These are phyloP conservation scores for Populus nigra DNA, from an alignment of 345 rosid genomes.

Conservation along the genomic window DNA sequence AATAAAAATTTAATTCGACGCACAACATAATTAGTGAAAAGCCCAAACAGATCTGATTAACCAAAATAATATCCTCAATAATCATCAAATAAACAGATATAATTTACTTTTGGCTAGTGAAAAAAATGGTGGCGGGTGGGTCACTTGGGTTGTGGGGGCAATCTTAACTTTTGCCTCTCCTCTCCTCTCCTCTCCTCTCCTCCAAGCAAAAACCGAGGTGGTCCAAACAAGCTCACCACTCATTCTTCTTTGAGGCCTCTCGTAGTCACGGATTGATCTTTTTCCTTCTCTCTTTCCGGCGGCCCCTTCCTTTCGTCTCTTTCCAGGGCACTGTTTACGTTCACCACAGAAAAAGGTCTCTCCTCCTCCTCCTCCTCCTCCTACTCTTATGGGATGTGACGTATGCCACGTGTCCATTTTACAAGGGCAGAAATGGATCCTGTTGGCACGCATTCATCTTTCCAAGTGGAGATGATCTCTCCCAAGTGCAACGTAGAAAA, in stretches of 20 bases:
- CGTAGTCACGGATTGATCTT: neutral
- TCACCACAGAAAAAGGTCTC: neutral
- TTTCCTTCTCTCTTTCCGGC: no score
- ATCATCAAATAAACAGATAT: neutral
- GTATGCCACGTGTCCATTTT: slow-evolving; percentile 9
- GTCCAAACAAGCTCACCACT: slow-evolving; percentile 14
- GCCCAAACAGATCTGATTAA: neutral
- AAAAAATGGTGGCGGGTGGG: no score
- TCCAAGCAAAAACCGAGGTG: slow-evolving; percentile 26
- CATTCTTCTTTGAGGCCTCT: neutral
- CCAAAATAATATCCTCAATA: neutral
- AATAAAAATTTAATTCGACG: no score
- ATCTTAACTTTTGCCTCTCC: neutral
- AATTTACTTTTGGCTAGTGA: no score
- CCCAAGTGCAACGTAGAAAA: neutral
- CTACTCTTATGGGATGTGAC: slow-evolving; percentile 17
- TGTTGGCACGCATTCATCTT: slow-evolving; percentile 19
- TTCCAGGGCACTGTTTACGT: neutral
- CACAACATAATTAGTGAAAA: neutral
- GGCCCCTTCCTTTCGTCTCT: no score
- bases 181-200: neutral
- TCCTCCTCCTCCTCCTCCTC: neutral
- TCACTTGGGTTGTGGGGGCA: neutral
- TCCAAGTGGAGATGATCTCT: slow-evolving; percentile 32
- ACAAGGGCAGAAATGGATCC: neutral